Conservation (phyloP, 2,329 filamentous ascomycete genomes). For the Trichophyton schoenleinii region DNA sequence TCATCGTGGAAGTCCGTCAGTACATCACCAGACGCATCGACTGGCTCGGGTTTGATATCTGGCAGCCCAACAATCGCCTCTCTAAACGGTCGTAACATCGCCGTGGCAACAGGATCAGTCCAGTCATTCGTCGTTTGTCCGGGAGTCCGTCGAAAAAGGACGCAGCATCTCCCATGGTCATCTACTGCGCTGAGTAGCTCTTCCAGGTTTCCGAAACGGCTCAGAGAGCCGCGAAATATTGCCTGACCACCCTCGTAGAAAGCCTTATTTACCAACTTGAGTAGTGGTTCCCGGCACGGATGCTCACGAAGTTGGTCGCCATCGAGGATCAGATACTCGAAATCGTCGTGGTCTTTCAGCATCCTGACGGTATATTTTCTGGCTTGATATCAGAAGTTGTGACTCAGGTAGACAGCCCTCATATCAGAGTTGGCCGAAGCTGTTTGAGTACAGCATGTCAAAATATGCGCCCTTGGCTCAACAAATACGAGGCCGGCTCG, state of each 20-base stretch:
- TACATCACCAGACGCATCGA: not conserved
- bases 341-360: not conserved
- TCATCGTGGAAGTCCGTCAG: no score
- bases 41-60: conserved; percentile 1
- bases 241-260: not conserved
- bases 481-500: not conserved
- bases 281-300: conserved; percentile 6
- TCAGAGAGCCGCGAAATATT: not conserved
- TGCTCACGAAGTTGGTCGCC: conserved; percentile 6
- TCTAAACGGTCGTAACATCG: not conserved
- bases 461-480: not conserved
- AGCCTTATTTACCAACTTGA: conserved; percentile 6
- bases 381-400: not conserved
- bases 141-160: conserved; percentile 5
- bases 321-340: conserved; percentile 7
- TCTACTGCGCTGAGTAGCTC: not conserved
- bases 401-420: not conserved
- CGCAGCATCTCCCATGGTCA: conserved; percentile 6
- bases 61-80: not conserved
- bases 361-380: not conserved
- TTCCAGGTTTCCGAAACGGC: conserved; percentile 3
- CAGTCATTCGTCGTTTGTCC: not conserved
- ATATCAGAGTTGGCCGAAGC: not conserved
- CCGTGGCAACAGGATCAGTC: conserved; percentile 7
- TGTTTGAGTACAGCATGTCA: not conserved